Conservation (phyloP, 1,139 yeast genomes). For the Taphrina communis region DNA sequence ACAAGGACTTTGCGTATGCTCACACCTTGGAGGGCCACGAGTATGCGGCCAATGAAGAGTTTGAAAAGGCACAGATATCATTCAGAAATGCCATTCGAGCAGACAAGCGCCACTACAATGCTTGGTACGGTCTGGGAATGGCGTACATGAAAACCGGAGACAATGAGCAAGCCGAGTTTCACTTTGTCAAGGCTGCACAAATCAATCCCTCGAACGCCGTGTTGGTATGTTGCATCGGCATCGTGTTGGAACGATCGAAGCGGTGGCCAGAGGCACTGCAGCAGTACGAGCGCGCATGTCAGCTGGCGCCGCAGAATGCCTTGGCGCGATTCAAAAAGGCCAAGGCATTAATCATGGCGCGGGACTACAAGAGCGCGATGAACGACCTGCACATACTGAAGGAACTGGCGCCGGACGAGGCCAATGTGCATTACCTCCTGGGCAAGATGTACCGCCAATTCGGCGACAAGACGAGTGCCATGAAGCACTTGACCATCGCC, state of each 20-base stretch:
- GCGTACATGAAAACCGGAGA: conserved; percentile 87
- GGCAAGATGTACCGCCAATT: conserved; percentile 85
- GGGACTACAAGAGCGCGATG: conserved; percentile 58
- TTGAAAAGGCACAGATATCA: conserved; percentile 84
- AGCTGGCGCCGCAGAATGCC: conserved; percentile 83
- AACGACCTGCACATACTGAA: conserved; percentile 73
- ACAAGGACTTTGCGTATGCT: conserved; percentile 82
- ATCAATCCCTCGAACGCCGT: conserved; percentile 92
- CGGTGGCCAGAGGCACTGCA: conserved; percentile 73
- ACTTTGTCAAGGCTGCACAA: conserved; percentile 82
- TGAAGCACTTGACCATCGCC: conserved; percentile 86
- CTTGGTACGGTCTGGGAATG: conserved; percentile 96
- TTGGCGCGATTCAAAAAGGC: conserved; percentile 90
- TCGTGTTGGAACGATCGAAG: conserved; percentile 78
- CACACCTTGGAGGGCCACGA: conserved; percentile 95
- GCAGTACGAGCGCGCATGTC: conserved; percentile 83
- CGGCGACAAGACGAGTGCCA: conserved; percentile 76
- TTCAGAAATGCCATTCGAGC: conserved; percentile 78
- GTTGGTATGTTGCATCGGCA: conserved; percentile 89
- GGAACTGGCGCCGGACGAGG: conserved; percentile 88
- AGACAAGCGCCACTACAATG: conserved; percentile 88
- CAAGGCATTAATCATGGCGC: conserved; percentile 66
- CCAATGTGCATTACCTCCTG: conserved; percentile 84
- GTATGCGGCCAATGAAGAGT: conserved; percentile 82
- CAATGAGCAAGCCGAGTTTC: conserved; percentile 79